Evolutionary conservation across 176 grass and related monocot genomes (phyloP), one percentile per base, ranked within the genome.

Genomic region (Aegilops longissima): DNA sequence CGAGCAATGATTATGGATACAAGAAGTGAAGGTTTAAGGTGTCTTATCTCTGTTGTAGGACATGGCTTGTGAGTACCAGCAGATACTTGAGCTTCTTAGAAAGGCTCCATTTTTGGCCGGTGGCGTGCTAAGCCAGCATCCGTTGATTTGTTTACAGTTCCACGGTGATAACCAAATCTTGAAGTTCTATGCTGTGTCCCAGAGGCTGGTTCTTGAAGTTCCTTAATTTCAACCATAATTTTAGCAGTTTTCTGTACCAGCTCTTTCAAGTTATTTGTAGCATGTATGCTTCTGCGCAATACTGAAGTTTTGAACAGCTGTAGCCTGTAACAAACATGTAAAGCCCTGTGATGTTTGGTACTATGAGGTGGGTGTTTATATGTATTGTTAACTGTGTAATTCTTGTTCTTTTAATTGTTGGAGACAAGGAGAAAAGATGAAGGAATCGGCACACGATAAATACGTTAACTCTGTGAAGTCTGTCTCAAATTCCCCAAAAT

Each of bases 21-120:
- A 51, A 44, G 8, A 10, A 81, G 24, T 69, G 47, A 54, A 54
- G 51, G 51, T 54, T 54, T 54, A 61, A 49, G 38, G 21, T 54
- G 56, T 42, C 16, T 6, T 25, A 63, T 78, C 8, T 38, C 39
- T 63, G 5, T 71, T 84, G 70, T 74, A 98, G 93, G 86, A 80
- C 44, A 80, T 66, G 84, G 86, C 96, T 77, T 64, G 54, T 44
- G 96, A 88, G 67, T 95, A 98, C 65, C 91, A 91, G 35, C 86
- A 85, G 47, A 14, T 75, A 40, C 52, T 98, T 78, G 52, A 77
- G 44, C 81, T 94, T 73, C 72, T 98, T 39, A 93, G 80, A 63
- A 67, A 91, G n/a, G 64, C 83, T 30, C 81, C 90, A 31, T 82
- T 86, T 77, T 92, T 25, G 30, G 31, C 65, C 73, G 61, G 21